Evolutionary conservation across 495 filamentous ascomycete genomes (phyloP), one percentile per base, ranked within the genome.

Genomic region (Aspergillus sclerotiicarbonarius): DNA sequence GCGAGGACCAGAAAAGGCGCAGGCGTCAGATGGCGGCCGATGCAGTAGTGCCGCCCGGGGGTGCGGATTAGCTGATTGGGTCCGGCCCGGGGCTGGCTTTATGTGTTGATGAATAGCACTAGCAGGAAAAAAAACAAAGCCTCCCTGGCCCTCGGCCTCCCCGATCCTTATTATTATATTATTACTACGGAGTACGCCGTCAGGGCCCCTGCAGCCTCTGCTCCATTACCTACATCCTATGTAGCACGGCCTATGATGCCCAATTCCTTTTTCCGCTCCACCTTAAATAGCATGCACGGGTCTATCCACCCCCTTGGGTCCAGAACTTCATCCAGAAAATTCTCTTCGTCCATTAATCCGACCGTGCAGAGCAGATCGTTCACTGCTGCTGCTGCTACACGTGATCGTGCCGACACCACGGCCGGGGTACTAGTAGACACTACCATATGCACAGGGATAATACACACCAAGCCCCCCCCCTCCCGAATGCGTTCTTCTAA

Each of bases 1-100:
- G 53, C 53, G 58, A 29, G 29, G 39, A 31, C 35, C 18, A 53
- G 56, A 59, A 49, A 46, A 32, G 58, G 45, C 55, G 61, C 46
- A 49, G 46, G 25, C 25, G 25, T 25, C 25, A 25, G 25, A 21
- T 46, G 44, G 44, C 12, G 44, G 9, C 44, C 44, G 44, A 46
- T 21, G 18, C 44, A 25, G n/a, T n/a, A n/a, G n/a, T n/a, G n/a
- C n/a, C n/a, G n/a, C n/a, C n/a, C n/a, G n/a, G n/a, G n/a, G n/a
- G n/a, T n/a, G n/a, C n/a, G n/a, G n/a, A n/a, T n/a, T n/a, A 25
- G 47, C 29, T 25, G 47, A 50, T 50, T 50, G 47, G 47, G 29
- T 29, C 47, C 31, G 29, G 18, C 25, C n/a, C 47, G 47, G 47
- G n/a, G n/a, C n/a, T n/a, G n/a, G n/a, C n/a, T n/a, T n/a, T n/a